Evolutionary conservation across 2,329 filamentous ascomycete species (phyloP).

Genomic region (Aspergillus fischeri): DNA sequence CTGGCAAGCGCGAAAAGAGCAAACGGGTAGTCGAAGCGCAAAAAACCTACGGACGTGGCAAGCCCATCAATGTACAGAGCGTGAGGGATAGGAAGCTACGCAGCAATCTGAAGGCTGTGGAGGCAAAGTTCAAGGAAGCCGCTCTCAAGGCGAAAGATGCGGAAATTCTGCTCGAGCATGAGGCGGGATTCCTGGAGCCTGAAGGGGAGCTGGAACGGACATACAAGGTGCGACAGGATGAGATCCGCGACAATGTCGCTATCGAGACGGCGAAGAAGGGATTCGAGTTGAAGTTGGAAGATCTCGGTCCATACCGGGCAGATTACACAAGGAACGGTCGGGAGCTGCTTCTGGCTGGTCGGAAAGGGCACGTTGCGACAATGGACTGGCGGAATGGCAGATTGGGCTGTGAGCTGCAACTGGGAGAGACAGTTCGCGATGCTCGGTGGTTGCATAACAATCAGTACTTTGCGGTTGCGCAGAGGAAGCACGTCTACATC

Average conservation of each 20-base stretch:
- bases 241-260: slow-evolving; percentile 70
- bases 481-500: slow-evolving; percentile 96
- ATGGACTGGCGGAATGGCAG: slow-evolving; percentile 96
- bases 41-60: slow-evolving; percentile 78
- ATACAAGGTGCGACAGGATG: slow-evolving; percentile 86
- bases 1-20: slow-evolving; percentile 38
- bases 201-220: slow-evolving; percentile 87
- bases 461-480: slow-evolving; percentile 86
- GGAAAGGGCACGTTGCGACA: slow-evolving; percentile 91
- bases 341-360: slow-evolving; percentile 76
- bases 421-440: slow-evolving; percentile 86
- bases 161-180: slow-evolving; percentile 88
- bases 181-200: slow-evolving; percentile 78
- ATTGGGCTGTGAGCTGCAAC: slow-evolving; percentile 83
- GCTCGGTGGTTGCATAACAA: slow-evolving; percentile 92
- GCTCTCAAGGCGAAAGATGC: slow-evolving; percentile 85
- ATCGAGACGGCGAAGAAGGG: slow-evolving; percentile 86
- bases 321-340: slow-evolving; percentile 90
- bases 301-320: slow-evolving; percentile 79
- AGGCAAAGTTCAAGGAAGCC: slow-evolving; percentile 78
- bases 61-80: slow-evolving; percentile 64
- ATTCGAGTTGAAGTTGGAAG: slow-evolving; percentile 80
- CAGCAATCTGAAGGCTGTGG: slow-evolving; percentile 70
- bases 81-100: slow-evolving; percentile 89
- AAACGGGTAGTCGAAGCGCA: slow-evolving; percentile 52